phyloP scores from a whole-genome alignment of 176 grass and related monocot species.

The Alopecurus myosuroides region DNA sequence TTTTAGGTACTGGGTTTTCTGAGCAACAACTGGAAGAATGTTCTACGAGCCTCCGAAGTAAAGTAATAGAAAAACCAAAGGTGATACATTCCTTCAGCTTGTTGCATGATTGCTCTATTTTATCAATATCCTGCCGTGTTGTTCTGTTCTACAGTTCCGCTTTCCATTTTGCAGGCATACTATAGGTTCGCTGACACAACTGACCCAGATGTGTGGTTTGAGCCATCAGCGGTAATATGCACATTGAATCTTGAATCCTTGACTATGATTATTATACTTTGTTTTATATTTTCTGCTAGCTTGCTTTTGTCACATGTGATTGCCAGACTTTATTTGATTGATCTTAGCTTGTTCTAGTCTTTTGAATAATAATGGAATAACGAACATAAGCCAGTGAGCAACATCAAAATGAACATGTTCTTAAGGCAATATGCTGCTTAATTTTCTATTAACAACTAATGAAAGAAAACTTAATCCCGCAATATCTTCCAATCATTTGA shows the following conservation, averaged over 20 bases:
- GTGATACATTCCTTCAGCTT: conserved; percentile 39
- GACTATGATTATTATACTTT: neutral
- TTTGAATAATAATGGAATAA: neutral
- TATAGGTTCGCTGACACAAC: conserved; percentile 88
- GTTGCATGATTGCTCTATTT: conserved; percentile 4
- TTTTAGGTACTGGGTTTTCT: conserved; percentile 94
- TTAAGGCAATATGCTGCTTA: neutral
- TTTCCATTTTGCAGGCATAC: conserved; percentile 64
- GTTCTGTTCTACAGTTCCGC: neutral
- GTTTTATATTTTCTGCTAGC: neutral
- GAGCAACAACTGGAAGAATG: conserved; percentile 90
- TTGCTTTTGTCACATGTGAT: neutral
- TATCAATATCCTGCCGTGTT: neutral
- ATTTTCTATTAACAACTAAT: neutral
- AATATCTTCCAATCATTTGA: neutral
- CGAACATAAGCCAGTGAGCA: neutral
- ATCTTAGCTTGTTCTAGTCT: neutral
- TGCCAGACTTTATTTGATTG: conserved; percentile 14
- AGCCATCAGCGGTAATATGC: conserved; percentile 72
- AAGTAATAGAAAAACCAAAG: conserved; percentile 93
- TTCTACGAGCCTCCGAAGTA: conserved; percentile 78
- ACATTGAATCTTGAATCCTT: neutral
- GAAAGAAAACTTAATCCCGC: neutral
- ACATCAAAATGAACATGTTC: neutral
- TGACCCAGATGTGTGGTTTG: conserved; percentile 98